Evolutionary conservation across 495 filamentous ascomycete species (phyloP).

Genomic region (Pseudoneurospora amorphoporcata): DNA sequence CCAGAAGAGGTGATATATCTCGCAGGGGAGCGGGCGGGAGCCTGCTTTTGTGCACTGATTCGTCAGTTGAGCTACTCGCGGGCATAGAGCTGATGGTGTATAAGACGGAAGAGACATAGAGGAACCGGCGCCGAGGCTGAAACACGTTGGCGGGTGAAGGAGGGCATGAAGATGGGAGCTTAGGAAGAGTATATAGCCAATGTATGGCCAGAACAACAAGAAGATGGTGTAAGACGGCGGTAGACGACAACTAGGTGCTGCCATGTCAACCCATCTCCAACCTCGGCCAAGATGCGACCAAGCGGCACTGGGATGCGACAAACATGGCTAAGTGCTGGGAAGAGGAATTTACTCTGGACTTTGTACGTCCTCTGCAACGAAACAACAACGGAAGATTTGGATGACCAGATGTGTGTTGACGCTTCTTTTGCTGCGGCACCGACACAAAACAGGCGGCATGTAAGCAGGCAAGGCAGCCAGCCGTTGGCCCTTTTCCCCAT

Average conservation of each 20-base stretch:
- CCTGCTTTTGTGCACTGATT: not conserved
- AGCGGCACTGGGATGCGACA: not conserved
- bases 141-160: not conserved
- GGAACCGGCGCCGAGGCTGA: not conserved
- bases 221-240: not conserved
- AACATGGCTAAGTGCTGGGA: not conserved
- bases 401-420: not conserved
- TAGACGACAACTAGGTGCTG: not conserved
- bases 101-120: not conserved
- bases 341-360: not conserved
- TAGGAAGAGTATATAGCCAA: not conserved
- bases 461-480: not conserved
- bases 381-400: not conserved
- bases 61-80: not conserved
- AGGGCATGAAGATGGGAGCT: not conserved
- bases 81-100: not conserved
- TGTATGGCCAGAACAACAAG: not conserved
- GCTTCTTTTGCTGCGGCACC: not conserved
- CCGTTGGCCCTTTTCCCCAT: not conserved
- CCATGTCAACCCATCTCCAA: not conserved
- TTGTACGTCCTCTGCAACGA: not conserved
- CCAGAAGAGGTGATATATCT: not conserved
- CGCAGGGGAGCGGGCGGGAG: not conserved
- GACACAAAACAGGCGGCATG: not conserved
- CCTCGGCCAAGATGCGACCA: not conserved